Base-by-base conservation (phyloP, 2,329 filamentous ascomycete species). In the Fusarium burgessii region DNA sequence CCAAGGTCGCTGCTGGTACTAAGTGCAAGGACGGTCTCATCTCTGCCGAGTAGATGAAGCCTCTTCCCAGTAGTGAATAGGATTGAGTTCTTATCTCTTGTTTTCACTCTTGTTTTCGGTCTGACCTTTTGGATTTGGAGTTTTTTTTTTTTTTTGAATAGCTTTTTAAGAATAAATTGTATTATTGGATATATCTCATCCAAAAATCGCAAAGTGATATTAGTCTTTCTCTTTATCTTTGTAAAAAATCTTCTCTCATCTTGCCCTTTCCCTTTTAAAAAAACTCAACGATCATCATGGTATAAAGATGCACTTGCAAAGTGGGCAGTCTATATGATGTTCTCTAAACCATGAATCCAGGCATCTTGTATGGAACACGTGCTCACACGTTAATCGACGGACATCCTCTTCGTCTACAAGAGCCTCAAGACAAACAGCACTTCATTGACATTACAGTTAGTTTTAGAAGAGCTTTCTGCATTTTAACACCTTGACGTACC, bases 1-100 rank as follows among this genome's bases (percentile, higher is more conserved):
- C 70, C 38, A 27, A 33, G 17, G 65, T 77, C 5, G 56, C 74
- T 5, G 41, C 29, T 7, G 75, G 74, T 0, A 77, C 75, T 5
- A 68, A 62, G 32, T 77, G 75, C 3, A 38, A 57, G 6, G 55
- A 75, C 2, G 74, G 73, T 9, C 32, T n/a, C 15, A 71, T 77
- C 18, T 6, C 47, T 15, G 5, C 32, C 7, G 12, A 36, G 20
- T 36, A 36, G 29, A 29, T 29, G 8, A 29, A 29, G 29, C 10
- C 29, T 29, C 29, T 29, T 29, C 7, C 6, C 29, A 11, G 29
- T 10, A 11, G 29, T 29, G 29, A 29, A 10, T 29, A 8, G 29
- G 29, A 11, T 29, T 29, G 23, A 13, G 20, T 42, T 25, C 23
- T 18, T 17, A 23, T 29, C 5, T 23, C 23, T 23, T 23, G 23